Evolutionary conservation across 2,329 filamentous ascomycete species (phyloP).

Genomic region (Phyllachora maydis): DNA sequence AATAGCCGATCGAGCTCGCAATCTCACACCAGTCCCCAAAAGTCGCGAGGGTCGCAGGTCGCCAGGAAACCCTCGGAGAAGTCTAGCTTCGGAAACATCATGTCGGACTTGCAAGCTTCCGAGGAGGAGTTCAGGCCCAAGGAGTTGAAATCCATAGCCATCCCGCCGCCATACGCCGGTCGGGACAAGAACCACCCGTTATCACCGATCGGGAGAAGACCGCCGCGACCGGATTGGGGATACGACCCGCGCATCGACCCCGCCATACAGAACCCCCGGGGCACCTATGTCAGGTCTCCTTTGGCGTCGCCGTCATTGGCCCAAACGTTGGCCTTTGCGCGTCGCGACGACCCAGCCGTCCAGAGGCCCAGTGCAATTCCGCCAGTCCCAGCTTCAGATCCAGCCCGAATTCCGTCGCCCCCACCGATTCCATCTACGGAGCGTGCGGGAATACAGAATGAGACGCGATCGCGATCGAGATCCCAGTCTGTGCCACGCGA

Average conservation of each 20-base stretch:
- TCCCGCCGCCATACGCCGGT: constrained; percentile 6
- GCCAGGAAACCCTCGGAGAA: constrained; percentile 20
- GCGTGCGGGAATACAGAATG: no score
- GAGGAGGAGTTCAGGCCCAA: constrained; percentile 20
- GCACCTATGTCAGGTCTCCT: constrained; percentile 7
- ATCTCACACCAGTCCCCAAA: constrained; percentile 35
- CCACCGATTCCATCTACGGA: no score
- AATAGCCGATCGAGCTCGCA: constrained; percentile 16
- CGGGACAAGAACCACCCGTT: constrained; percentile 9
- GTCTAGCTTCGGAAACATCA: constrained; percentile 27
- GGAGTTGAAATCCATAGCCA: constrained; percentile 6
- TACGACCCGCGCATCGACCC: constrained; percentile 16
- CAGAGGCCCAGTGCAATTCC: no score
- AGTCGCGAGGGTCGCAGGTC: constrained; percentile 14
- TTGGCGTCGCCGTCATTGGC: constrained; percentile 5
- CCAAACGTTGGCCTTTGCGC: constrained; percentile 1
- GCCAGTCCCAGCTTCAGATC: no score
- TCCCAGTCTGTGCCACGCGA: background rate
- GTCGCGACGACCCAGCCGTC: constrained; percentile 10
- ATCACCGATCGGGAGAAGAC: constrained; percentile 5
- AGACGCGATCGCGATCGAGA: no score
- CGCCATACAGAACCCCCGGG: constrained; percentile 8
- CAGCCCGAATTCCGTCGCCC: no score
- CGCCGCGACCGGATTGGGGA: constrained; percentile 7
- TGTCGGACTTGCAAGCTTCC: constrained; percentile 32